phyloP scores from a whole-genome alignment of 2,329 filamentous ascomycete genomes.

The Corynespora cassiicola region DNA sequence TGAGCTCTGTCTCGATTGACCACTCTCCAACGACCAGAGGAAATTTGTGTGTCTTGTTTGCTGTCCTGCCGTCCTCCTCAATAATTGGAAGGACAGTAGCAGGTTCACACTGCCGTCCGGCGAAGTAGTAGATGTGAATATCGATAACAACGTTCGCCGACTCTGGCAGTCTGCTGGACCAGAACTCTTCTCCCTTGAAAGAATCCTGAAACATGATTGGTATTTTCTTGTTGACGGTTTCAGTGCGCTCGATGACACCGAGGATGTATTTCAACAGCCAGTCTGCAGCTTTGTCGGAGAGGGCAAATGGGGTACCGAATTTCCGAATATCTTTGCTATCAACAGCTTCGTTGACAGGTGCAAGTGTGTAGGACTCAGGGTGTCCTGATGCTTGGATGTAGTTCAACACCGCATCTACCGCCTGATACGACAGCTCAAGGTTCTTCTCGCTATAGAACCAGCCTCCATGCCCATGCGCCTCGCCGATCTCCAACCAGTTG shows the following conservation, averaged over 20 bases:
- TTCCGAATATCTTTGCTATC: slow-evolving; percentile 33
- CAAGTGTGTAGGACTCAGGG: slow-evolving; percentile 37
- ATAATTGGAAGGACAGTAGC: slow-evolving; percentile 17
- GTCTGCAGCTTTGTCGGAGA: slow-evolving; percentile 32
- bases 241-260: slow-evolving; percentile 22
- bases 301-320: slow-evolving; percentile 35
- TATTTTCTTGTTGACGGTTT: slow-evolving; percentile 19
- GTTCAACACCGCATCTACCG: slow-evolving; percentile 34
- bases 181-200: slow-evolving; percentile 25
- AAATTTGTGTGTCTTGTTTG: slow-evolving; percentile 17
- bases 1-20: slow-evolving; percentile 37
- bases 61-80: slow-evolving; percentile 16
- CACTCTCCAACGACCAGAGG: slow-evolving; percentile 45
- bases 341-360: slow-evolving; percentile 45
- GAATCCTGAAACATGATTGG: slow-evolving; percentile 24
- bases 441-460: slow-evolving; percentile 44
- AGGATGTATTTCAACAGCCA: slow-evolving; percentile 42
- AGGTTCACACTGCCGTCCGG: slow-evolving; percentile 14
- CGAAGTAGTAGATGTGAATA: slow-evolving; percentile 34
- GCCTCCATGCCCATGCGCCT: slow-evolving; percentile 24
- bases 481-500: slow-evolving; percentile 25
- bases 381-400: slow-evolving; percentile 37
- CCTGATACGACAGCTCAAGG: slow-evolving; percentile 36
- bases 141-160: slow-evolving; percentile 28
- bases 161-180: slow-evolving; percentile 16